Base-by-base conservation (phyloP, 2,329 filamentous ascomycete species). In the Myriosclerotinia scirpicola region DNA sequence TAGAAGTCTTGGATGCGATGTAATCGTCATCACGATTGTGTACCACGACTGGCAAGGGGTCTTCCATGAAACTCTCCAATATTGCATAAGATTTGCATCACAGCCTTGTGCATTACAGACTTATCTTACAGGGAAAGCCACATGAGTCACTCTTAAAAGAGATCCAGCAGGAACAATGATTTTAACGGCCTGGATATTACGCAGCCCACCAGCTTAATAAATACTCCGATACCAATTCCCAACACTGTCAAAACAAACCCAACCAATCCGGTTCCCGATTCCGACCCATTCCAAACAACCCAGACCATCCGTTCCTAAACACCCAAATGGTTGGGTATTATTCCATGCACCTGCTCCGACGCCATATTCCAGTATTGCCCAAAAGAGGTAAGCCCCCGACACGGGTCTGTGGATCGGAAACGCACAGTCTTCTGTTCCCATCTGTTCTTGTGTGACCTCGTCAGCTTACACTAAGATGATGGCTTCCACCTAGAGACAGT, bases 401-500 rank as follows among this genome's bases (percentile, higher is more conserved):
- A 40, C 12, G 42, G n/a, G 38, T 26, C 30, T 50, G 44, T 17
- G 38, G 9, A 30, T 42, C 12, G 6, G 36, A 26, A 30, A 22
- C 36, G 5, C 54, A 38, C 22, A 59, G 15, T 26, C 42, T 22
- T 4, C 34, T 52, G 22, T 40, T 26, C 14, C 54, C 7, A 26
- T 61, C 8, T 11, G 12, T 17, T 36, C 26, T 14, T 60, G 54
- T 60, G 44, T 42, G 59, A 44, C 22, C 5, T 34, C 15, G 54
- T 60, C 56, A 48, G 26, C 56, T 36, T n/a, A 36, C 42, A 59
- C 40, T 7, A 36, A 48, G 42, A 38, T 46, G 44, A 7, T 54
- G 44, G 20, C 42, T 48, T 52, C 26, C 62, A 34, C 12, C 67
- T 65, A 71, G 30, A 73, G 70, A 63, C 73, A 75, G 54, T 74